Base-by-base conservation (phyloP, 441 rosid genomes). In the Jatropha podagrica region DNA sequence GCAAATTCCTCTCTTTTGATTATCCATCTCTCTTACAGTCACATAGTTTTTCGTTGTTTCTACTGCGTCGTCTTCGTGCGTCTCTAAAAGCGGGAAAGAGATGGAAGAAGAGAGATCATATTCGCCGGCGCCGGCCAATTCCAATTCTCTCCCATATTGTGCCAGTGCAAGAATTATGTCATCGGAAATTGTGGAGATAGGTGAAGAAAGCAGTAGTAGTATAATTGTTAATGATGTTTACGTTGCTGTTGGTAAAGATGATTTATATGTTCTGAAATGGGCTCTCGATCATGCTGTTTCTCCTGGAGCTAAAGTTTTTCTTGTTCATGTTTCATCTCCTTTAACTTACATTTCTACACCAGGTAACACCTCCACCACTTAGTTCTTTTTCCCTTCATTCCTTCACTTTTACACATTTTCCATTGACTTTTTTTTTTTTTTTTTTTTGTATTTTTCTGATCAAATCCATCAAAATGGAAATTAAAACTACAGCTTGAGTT, bases 241-340 rank as follows among this genome's bases (percentile, higher is more conserved):
- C 74, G 89, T 90, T 51, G 91, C 88, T 65, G 91, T 88, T 46
- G 95, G 92, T 17, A 89, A 81, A 81, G 87, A 90, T 75, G 92
- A 90, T 72, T 20, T 82, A 42, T 79, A 81, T 71, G 90, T 89
- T 15, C 76, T 88, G 2, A 85, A 87, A 76, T 90, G 95, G 92
- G 85, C 85, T 65, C 85, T 90, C 8, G 90, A 85, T 82, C 92
- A 87, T 70, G 80, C 69, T 65, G 82, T 84, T 64, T 74, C 78
- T 4, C 81, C 88, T 12, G 85, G 81, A 12, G 71, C 88, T 63
- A 75, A 86, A 26, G 76, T 90, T 74, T 90, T 85, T 48, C 91
- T 90, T 23, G 83, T 88, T 61, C 95, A 87, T 81, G 86, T 90
- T 70, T 87, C 83, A 42, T 86, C 92, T 61, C 95, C 92, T 44